Conservation (phyloP, 495 filamentous ascomycete species). For the Annulohypoxylon stygium region DNA sequence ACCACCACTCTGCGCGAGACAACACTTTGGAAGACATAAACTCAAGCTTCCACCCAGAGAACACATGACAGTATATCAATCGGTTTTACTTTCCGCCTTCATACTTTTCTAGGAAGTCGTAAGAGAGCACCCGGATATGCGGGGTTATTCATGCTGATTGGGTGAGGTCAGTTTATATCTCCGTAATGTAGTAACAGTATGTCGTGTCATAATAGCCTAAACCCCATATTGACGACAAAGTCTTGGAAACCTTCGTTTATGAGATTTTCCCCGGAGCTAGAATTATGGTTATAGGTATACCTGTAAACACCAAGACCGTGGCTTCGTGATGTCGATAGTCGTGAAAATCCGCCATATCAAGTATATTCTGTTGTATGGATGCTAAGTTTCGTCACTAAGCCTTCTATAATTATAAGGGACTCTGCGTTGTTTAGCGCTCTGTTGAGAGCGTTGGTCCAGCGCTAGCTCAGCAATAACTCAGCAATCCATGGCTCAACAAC, state of each 20-base stretch:
- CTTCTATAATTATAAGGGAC: no score
- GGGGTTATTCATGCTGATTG: slow-evolving; percentile 33
- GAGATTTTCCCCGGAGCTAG: not conserved
- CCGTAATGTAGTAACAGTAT: slow-evolving; percentile 29
- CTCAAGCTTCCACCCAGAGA: not conserved
- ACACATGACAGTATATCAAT: slow-evolving; percentile 23
- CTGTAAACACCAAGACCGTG: no score
- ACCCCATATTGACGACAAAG: slow-evolving; percentile 5
- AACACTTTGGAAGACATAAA: not conserved
- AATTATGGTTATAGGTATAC: not conserved
- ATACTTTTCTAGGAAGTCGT: not conserved
- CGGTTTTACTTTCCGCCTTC: slow-evolving; percentile 1
- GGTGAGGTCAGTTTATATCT: slow-evolving; percentile 6
- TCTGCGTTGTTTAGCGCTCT: no score
- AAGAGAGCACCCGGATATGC: slow-evolving; percentile 14
- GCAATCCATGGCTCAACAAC: no score
- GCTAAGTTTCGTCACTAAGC: no score
- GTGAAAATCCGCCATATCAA: no score
- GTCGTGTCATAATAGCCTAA: slow-evolving; percentile 40
- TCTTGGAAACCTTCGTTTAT: slow-evolving; percentile 26
- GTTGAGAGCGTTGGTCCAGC: no score
- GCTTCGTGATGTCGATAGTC: no score
- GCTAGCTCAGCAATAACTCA: no score
- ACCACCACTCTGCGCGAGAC: not conserved
- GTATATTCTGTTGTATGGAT: no score